Base-by-base conservation (phyloP, 176 grass and related monocot species). In the Carex myosuroides region DNA sequence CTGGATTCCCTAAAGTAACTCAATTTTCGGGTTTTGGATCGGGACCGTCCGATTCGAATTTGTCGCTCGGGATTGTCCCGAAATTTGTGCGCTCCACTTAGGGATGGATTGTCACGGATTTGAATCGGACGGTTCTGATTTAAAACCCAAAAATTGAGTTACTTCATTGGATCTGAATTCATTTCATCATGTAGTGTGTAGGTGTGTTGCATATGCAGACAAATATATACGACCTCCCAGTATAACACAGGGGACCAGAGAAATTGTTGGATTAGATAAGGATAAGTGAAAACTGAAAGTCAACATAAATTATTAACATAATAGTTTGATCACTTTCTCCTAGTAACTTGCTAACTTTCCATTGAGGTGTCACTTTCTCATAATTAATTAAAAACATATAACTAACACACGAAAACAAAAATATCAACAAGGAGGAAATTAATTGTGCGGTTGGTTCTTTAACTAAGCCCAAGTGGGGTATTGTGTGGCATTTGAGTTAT, bases 401-500 rank as follows among this genome's bases (percentile, higher is more conserved):
- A 6, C 1, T 54, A 29, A 26, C 12, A 20, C 17, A 16, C 26
- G 2, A 2, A 39, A 35, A 67, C n/a, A 66, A 13, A 5, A 54
- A 54, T n/a, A 71, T 20, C 17, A 68, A 50, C n/a, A 50, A 72
- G 17, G 11, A 48, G n/a, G 52, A 52, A 29, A 44, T 12, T 53
- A 29, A 44, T 12, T 53, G 26, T 75, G 44, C 14, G 48, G 71
- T n/a, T 26, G 71, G 21, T 8, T 52, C 16, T 75, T 53, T 13
- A 54, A 14, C 11, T 75, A 75, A 73, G 20, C 46, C 46, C 46
- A 75, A 75, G 71, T 26, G n/a, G 44, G 46, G n/a, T 53, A 75
- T 75, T 53, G 44, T 75, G 71, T 52, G 41, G 70, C 70, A 73
- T 41, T 73, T 48, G 42, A 73, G 70, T 73, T 8, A 70, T 42